Base-by-base conservation (phyloP, 2,329 filamentous ascomycete species). In the Samsoniella hepiali region DNA sequence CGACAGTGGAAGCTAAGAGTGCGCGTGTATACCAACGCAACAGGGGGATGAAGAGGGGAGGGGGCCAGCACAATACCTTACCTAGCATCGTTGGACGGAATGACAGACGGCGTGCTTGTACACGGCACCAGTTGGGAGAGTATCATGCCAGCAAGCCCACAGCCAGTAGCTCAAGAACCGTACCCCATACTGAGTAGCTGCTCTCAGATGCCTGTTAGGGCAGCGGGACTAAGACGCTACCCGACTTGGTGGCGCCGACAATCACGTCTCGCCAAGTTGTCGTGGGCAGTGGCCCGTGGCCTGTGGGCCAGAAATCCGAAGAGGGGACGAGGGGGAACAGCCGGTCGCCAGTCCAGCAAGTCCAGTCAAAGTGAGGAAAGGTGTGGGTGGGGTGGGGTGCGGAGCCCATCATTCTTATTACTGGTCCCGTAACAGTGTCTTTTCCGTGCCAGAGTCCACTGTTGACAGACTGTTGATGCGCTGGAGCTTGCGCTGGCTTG, bases 201-300 rank as follows among this genome's bases (percentile, higher is more conserved):
- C 17, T 22, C 22, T 32, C 22, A 5, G 29, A 58, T 38, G 56
- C 44, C 56, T 58, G 42, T 42, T 58, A 47, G 42, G 42, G 42
- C 44, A 34, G 57, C 44, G 44, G 34, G 45, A 49, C 57, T 53
- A 53, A n/a, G 10, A 59, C 40, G 34, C 34, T 51, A 51, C 44
- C 47, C 36, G 45, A 61, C 58, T 38, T 61, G 49, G 58, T 61
- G 58, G 58, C 58, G 58, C 50, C 38, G 22, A 45, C 49, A 45
- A 55, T 62, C 47, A 62, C 49, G 27, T 55, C 58, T 61, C 40
- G 49, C 58, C 40, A 62, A 55, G 38, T 62, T 54, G 58, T 55
- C 58, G 55, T 55, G n/a, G 8, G 10, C 40, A 36, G 58, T 50
- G 22, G 22, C 22, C 22, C 58, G 55, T 55, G n/a, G 8, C 5